Evolutionary conservation across 139 green algal species (phyloP).

Genomic region (Pseudopediastrum boryanum): DNA sequence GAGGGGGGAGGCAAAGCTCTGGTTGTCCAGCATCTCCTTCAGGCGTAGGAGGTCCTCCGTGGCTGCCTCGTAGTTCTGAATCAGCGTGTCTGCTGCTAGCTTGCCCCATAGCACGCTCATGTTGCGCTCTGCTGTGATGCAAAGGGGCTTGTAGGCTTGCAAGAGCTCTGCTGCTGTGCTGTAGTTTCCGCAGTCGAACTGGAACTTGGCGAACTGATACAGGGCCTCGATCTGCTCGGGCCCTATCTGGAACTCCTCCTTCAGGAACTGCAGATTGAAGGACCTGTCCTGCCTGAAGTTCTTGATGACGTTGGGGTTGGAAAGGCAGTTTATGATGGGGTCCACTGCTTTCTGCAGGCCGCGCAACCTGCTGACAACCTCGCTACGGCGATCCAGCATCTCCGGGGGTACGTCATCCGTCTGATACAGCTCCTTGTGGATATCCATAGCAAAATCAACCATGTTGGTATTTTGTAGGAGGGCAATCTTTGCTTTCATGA

Average conservation of each 20-base stretch:
- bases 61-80: conserved; percentile 73
- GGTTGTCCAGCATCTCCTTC: conserved; percentile 92
- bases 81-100: conserved; percentile 93
- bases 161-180: conserved; percentile 86
- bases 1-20: conserved; percentile 85
- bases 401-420: conserved; percentile 62
- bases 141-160: conserved; percentile 92
- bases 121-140: conserved; percentile 80
- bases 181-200: conserved; percentile 99
- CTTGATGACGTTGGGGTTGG: conserved; percentile 84
- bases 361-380: conserved; percentile 73
- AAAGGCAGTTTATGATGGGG: conserved; percentile 92
- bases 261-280: conserved; percentile 90
- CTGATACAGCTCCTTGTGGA: conserved; percentile 87
- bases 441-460: conserved; percentile 97
- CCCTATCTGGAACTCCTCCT: conserved; percentile 85
- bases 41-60: conserved; percentile 93
- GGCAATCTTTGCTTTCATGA: conserved; percentile 94
- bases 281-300: conserved; percentile 90
- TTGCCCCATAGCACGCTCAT: conserved; percentile 95
- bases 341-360: conserved; percentile 79
- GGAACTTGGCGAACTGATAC: conserved; percentile 97
- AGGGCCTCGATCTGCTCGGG: conserved; percentile 95
- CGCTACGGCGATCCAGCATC: conserved; percentile 62
- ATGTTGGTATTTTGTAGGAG: conserved; percentile 98